Evolutionary conservation across 2,329 filamentous ascomycete genomes (phyloP).

Genomic region (Balansia obtecta): DNA sequence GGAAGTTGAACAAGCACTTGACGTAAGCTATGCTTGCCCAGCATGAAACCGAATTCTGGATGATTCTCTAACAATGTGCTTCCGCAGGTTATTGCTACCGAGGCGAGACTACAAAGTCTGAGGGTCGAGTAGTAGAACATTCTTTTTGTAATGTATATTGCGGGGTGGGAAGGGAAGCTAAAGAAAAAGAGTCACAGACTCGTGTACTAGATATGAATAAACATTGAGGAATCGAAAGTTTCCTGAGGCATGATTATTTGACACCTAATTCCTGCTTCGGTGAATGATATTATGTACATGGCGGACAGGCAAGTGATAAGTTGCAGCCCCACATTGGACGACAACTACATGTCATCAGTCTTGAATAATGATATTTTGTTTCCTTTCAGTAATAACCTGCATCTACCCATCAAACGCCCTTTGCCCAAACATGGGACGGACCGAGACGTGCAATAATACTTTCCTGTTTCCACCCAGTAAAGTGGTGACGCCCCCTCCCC

Average conservation of each 20-base stretch:
- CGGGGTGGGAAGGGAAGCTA: conserved; percentile 12
- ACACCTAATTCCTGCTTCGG: no score
- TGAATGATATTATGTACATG: no score
- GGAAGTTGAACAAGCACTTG: conserved; percentile 90
- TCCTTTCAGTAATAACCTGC: no score
- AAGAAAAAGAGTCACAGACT: conserved; percentile 16
- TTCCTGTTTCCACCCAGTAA: no score
- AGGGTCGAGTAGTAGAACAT: conserved; percentile 53
- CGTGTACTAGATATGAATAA: conserved; percentile 27
- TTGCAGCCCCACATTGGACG: background rate
- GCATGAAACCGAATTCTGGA: background rate
- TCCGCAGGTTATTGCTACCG: conserved; percentile 68
- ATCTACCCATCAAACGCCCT: no score
- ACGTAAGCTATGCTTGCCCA: conserved; percentile 48
- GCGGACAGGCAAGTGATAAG: background rate
- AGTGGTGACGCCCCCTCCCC: no score
- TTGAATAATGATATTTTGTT: no score
- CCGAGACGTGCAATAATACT: no score
- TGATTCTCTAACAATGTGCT: conserved; percentile 13
- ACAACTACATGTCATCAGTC: background rate
- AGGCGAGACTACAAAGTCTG: conserved; percentile 80
- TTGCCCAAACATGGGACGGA: no score
- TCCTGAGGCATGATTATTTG: no score
- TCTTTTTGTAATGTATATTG: conserved; percentile 25
- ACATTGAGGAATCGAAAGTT: conserved; percentile 9